Percentiles rank a stretch among this genome's conserved stretches.
phyloP scores from a whole-genome alignment of 2,329 filamentous ascomycete genomes.

The Neofusicoccum parvum region DNA sequence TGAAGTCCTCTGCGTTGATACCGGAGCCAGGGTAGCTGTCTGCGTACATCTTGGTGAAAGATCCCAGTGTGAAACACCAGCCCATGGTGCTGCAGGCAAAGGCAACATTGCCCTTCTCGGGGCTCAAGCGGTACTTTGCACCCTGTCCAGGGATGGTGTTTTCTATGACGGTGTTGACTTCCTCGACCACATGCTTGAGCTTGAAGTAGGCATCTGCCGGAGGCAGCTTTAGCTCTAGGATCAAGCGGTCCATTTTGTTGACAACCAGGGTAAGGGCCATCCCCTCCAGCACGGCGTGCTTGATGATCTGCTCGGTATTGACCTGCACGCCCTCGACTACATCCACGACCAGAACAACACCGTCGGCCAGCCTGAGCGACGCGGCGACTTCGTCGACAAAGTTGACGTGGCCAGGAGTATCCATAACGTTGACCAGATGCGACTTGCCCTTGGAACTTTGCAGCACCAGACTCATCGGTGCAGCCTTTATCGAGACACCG shows the following conservation, averaged over 20 bases:
- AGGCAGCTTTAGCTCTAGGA: constrained; percentile 90
- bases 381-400: constrained; percentile 97
- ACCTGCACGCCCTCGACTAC: constrained; percentile 99
- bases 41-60: constrained; percentile 95
- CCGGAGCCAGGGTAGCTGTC: constrained; percentile 72
- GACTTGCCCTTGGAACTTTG: constrained; percentile 90
- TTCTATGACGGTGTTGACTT: constrained; percentile 95
- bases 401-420: constrained; percentile 97
- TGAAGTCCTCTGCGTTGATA: constrained; percentile 80
- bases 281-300: constrained; percentile 87
- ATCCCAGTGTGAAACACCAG: constrained; percentile 94
- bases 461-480: constrained; percentile 91
- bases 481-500: constrained; percentile 87
- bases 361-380: constrained; percentile 83
- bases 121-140: constrained; percentile 79
- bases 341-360: constrained; percentile 90
- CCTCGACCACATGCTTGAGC: constrained; percentile 96
- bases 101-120: constrained; percentile 96
- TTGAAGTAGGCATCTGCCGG: constrained; percentile 98
- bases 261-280: constrained; percentile 86
- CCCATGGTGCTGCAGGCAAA: constrained; percentile 92
- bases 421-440: constrained; percentile 89
- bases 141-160: constrained; percentile 80
- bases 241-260: constrained; percentile 97
- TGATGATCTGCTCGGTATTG: constrained; percentile 96